Evolutionary conservation across 768 basidiomycete species (phyloP), one percentile per base, ranked within the genome.

Genomic region (Gautieria morchelliformis): DNA sequence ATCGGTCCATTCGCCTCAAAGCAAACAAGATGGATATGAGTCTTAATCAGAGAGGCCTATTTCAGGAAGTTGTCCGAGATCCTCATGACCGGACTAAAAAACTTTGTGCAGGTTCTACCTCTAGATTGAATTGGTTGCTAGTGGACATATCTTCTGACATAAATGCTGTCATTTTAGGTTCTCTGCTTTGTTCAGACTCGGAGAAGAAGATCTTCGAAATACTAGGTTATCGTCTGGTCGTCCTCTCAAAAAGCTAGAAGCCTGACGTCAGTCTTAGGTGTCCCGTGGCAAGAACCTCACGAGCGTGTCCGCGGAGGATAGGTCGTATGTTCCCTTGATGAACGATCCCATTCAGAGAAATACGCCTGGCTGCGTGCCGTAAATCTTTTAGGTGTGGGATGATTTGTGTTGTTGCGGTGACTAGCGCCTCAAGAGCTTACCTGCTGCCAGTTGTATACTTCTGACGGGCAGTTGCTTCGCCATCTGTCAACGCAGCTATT

Each of bases 11-110:
- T 68, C 81, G 93, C 32, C 69, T 86, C 63, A 92, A 93, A 69
- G 94, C 94, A 3, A 81, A 80, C 61, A 81, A 77, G 48, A 77
- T 85, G 66, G 90, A 91, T 0, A 92, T 84, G 69, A 87, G 87
- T 12, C 75, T 97, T 47, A 96, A 97, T 63, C 93, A 97, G 67
- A 79, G 82, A 47, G 93, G 93, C 0, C 70, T 97, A 5, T 93
- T 77, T 63, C 75, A 71, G 6, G 85, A 81, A 0, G 84, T 93
- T 33, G 68, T 89, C 15, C 80, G 93, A 11, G 84, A 89, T 66
- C 81, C 82, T 15, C 75, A 75, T 32, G 77, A 87, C 62, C 70
- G 79, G 40, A 72, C 75, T 41, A 75, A 85, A 59, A 86, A 89
- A 65, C 65, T 81, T 12, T 80, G 76, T 62, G 65, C 72, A 58